phyloP scores from a whole-genome alignment of 768 basidiomycete species.

The Auricularia auricula-judae region DNA sequence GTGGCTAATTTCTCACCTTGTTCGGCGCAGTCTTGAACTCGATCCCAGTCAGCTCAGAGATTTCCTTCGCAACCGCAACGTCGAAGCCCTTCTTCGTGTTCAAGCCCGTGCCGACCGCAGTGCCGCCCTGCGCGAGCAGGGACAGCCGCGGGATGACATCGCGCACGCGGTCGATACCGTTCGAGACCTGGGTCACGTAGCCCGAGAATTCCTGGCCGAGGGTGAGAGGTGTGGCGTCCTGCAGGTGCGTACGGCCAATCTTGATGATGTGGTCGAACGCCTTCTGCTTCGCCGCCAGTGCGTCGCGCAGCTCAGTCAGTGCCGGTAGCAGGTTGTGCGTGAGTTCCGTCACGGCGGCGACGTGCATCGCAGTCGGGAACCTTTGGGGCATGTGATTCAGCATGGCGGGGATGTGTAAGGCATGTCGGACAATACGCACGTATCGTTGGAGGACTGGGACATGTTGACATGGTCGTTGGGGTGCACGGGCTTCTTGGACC shows the following conservation, averaged over 20 bases:
- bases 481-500: constrained; percentile 94
- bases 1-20: constrained; percentile 46
- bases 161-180: constrained; percentile 79
- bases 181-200: constrained; percentile 89
- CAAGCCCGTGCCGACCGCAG: constrained; percentile 94
- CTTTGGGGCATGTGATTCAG: constrained; percentile 26
- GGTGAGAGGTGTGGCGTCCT: constrained; percentile 96
- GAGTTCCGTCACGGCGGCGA: constrained; percentile 89
- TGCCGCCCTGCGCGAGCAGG: constrained; percentile 92
- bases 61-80: constrained; percentile 83
- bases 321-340: constrained; percentile 73
- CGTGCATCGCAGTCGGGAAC: constrained; percentile 99
- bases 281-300: constrained; percentile 70
- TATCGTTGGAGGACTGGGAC: constrained; percentile 98
- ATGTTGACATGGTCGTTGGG: constrained; percentile 99
- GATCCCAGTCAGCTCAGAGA: constrained; percentile 82
- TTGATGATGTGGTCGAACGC: constrained; percentile 90
- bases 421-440: constrained; percentile 39
- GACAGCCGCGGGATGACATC: constrained; percentile 76
- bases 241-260: constrained; percentile 92
- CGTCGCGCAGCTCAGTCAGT: constrained; percentile 70
- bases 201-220: constrained; percentile 98
- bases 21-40: constrained; percentile 95
- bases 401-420: background rate
- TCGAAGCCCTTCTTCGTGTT: constrained; percentile 98